phyloP scores from a whole-genome alignment of 805 yeast species.

The Metschnikowia corniflorae region DNA sequence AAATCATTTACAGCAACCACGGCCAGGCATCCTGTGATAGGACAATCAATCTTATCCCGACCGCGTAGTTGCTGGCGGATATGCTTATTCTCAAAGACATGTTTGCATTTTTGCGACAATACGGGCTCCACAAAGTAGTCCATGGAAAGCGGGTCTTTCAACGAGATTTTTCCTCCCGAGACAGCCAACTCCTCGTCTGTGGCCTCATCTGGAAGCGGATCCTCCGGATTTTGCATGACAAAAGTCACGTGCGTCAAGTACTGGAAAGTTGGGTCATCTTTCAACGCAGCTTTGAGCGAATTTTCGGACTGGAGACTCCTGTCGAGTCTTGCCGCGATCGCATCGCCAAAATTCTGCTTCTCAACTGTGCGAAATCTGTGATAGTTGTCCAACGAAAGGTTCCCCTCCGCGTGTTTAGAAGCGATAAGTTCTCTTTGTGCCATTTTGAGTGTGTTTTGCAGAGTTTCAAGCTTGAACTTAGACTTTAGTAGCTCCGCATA shows the following conservation, averaged over 20 bases:
- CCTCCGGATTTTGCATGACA: conserved; percentile 56
- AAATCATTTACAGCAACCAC: conserved; percentile 33
- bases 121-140: conserved; percentile 52
- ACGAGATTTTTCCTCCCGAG: conserved; percentile 66
- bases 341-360: conserved; percentile 15
- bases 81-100: conserved; percentile 54
- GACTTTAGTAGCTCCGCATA: conserved; percentile 9
- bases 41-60: conserved; percentile 42
- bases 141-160: conserved; percentile 65
- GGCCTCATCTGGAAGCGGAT: conserved; percentile 52
- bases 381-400: conserved; percentile 14
- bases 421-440: conserved; percentile 11
- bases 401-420: conserved; percentile 11
- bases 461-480: conserved; percentile 11
- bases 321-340: conserved; percentile 7
- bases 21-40: conserved; percentile 53
- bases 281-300: conserved; percentile 2
- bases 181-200: conserved; percentile 62
- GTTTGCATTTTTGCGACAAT: conserved; percentile 54
- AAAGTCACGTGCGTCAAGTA: conserved; percentile 42
- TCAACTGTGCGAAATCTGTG: conserved; percentile 2
- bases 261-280: conserved; percentile 18
- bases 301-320: not conserved
- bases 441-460: conserved; percentile 11
- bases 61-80: conserved; percentile 31